Conservation (phyloP, 345 rosid species). For the Ailanthus altissimus region DNA sequence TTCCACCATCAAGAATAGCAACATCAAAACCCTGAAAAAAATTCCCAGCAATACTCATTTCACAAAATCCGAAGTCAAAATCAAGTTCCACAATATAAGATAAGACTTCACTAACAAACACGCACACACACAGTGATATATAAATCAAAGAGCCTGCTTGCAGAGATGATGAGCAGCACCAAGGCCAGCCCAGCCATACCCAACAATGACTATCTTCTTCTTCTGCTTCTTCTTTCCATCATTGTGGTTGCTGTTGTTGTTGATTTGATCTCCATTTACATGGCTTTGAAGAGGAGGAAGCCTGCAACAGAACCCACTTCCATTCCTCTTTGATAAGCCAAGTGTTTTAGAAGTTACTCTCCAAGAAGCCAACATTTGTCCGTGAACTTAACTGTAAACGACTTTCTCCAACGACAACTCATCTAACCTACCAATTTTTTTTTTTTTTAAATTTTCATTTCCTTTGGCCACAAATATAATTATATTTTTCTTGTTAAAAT, state of each 20-base stretch:
- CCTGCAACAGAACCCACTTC: conserved; percentile 31
- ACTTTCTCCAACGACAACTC: neutral
- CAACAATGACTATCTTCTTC: conserved; percentile 52
- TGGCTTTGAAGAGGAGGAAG: conserved; percentile 18
- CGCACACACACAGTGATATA: neutral
- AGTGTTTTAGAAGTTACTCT: conserved; percentile 18
- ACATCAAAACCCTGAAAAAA: conserved; percentile 57
- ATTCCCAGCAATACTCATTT: conserved; percentile 1
- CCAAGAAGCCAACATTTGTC: conserved; percentile 34
- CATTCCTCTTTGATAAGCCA: conserved; percentile 1
- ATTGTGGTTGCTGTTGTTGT: neutral
- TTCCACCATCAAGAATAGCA: conserved; percentile 54
- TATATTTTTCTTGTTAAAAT: neutral
- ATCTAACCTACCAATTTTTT: neutral
- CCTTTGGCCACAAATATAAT: neutral
- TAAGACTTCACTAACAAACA: neutral
- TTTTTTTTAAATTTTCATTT: neutral
- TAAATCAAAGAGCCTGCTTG: conserved; percentile 38
- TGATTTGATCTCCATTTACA: conserved; percentile 21
- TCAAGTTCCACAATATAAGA: neutral
- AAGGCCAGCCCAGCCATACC: conserved; percentile 71
- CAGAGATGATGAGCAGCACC: conserved; percentile 66
- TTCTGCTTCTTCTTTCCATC: conserved; percentile 14
- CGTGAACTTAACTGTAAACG: neutral
- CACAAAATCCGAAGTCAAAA: neutral